These are phyloP conservation scores for Stygiomarasmius scandens DNA, from an alignment of 1,284 basidiomycete species.

Conservation along the genomic window DNA sequence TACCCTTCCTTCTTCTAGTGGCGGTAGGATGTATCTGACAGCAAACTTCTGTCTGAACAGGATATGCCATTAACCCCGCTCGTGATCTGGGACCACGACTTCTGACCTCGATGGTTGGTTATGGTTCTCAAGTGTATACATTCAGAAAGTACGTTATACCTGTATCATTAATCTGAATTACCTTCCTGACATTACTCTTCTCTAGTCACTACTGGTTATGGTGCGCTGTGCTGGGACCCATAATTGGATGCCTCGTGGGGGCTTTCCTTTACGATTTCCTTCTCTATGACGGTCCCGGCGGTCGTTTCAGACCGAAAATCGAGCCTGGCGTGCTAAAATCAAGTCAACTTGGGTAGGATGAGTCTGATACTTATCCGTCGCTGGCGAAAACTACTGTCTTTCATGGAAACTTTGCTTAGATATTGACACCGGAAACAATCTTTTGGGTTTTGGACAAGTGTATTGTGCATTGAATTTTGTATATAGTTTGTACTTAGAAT, in stretches of 20 bases:
- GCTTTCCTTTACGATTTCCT: constrained; percentile 56
- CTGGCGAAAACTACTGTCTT: too few relatives aligned
- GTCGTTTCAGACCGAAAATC: too few relatives aligned
- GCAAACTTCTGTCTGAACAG: constrained; percentile 21
- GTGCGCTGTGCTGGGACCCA: constrained; percentile 65
- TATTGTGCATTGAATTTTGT: too few relatives aligned
- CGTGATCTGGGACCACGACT: constrained; percentile 60
- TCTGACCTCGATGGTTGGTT: constrained; percentile 54
- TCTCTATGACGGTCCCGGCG: constrained; percentile 53
- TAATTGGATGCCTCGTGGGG: constrained; percentile 57
- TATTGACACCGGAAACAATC: too few relatives aligned
- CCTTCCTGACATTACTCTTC: constrained; percentile 3
- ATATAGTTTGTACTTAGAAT: too few relatives aligned
- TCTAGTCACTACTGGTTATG: constrained; percentile 75
- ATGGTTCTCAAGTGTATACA: constrained; percentile 46
- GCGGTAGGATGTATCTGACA: background rate
- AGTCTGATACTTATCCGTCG: too few relatives aligned
- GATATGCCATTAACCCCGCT: constrained; percentile 58
- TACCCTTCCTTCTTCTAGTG: background rate
- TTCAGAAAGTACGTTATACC: constrained; percentile 36
- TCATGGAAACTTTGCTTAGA: too few relatives aligned
- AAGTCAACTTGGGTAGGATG: too few relatives aligned
- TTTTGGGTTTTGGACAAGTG: too few relatives aligned
- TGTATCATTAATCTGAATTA: too few relatives aligned
- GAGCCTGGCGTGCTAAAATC: too few relatives aligned